phyloP scores from a whole-genome alignment of 2,329 filamentous ascomycete genomes.

The Penicillium digitatum region DNA sequence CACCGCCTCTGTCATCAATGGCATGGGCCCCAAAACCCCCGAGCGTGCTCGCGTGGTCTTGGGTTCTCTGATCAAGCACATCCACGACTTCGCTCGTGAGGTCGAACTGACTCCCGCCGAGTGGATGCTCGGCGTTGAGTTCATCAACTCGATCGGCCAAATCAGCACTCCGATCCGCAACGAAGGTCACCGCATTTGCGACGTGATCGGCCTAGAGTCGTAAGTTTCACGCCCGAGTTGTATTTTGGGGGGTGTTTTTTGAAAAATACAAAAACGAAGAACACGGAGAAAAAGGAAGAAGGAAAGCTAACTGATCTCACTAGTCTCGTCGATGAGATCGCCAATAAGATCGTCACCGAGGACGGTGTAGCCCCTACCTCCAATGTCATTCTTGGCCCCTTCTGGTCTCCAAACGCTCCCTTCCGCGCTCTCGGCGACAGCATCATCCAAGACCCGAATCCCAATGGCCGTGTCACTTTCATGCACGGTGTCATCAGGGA shows the following conservation, averaged over 20 bases:
- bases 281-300: too few species aligned
- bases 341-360: conserved; percentile 62
- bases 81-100: conserved; percentile 75
- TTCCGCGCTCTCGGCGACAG: conserved; percentile 64
- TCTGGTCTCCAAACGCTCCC: conserved; percentile 72
- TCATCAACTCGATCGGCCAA: conserved; percentile 70
- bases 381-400: conserved; percentile 70
- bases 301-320: conserved; percentile 28
- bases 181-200: conserved; percentile 68
- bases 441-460: conserved; percentile 61
- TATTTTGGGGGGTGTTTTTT: too few species aligned
- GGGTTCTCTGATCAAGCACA: conserved; percentile 61
- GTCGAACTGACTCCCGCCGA: conserved; percentile 72
- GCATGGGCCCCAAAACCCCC: conserved; percentile 66
- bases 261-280: background rate
- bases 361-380: conserved; percentile 63
- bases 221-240: conserved; percentile 29
- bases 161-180: conserved; percentile 65
- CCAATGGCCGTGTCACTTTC: conserved; percentile 56
- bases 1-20: conserved; percentile 67
- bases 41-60: conserved; percentile 63
- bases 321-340: conserved; percentile 74
- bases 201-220: conserved; percentile 68
- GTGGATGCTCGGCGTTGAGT: conserved; percentile 71
- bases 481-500: conserved; percentile 69